A percentile compares a stretch with the other conserved stretches of the same genome.
Conservation (phyloP, 2,329 filamentous ascomycete genomes). For the Colletotrichum liaoningense region DNA sequence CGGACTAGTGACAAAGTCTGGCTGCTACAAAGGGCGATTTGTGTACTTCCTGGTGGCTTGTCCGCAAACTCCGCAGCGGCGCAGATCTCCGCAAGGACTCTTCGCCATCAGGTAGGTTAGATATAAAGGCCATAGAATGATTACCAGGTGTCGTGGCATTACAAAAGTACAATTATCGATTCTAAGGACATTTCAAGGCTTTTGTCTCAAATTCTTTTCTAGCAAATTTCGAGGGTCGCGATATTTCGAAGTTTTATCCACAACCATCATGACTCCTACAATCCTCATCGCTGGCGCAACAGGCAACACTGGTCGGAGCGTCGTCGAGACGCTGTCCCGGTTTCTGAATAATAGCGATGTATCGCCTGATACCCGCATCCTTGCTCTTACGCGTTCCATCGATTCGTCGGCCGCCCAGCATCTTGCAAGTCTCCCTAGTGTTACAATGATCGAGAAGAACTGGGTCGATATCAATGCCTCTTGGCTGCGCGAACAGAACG, state of each 20-base stretch:
- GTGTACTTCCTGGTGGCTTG: too few relatives aligned
- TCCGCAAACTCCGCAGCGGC: too few relatives aligned
- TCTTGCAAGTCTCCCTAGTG: conserved; percentile 46
- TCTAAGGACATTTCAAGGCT: too few relatives aligned
- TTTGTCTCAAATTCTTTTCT: too few relatives aligned
- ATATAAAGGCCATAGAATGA: too few relatives aligned
- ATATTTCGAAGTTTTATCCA: background rate
- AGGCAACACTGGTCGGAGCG: background rate
- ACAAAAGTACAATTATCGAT: too few relatives aligned
- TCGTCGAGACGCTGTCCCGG: background rate
- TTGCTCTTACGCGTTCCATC: conserved; percentile 38
- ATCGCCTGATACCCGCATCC: conserved; percentile 23
- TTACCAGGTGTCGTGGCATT: too few relatives aligned
- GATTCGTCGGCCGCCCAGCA: conserved; percentile 37
- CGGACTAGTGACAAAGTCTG: too few relatives aligned
- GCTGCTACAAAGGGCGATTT: too few relatives aligned
- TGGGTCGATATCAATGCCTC: conserved; percentile 51
- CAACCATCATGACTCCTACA: background rate
- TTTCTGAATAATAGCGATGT: background rate
- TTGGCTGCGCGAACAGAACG: conserved; percentile 51
- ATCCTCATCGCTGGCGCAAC: background rate
- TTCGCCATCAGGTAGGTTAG: too few relatives aligned
- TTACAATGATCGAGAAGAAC: conserved; percentile 48
- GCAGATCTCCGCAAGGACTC: too few relatives aligned
- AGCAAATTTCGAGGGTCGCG: too few relatives aligned